Conservation (phyloP, 2,329 filamentous ascomycete species). For the Teratosphaeria destructans region DNA sequence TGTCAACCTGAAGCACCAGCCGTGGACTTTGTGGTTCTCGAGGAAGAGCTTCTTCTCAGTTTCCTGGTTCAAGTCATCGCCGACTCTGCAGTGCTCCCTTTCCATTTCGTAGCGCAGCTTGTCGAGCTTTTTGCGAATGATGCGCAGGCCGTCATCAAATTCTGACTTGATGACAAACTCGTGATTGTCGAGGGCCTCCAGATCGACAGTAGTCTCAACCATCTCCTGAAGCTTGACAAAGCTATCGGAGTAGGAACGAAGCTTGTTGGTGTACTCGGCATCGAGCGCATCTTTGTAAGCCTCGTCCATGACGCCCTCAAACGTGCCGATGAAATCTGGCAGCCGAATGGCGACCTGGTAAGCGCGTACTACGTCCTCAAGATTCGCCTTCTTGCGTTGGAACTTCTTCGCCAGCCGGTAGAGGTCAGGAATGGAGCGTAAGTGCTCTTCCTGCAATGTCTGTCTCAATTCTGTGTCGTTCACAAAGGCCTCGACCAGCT, state of each 20-base stretch:
- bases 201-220: constrained; percentile 95
- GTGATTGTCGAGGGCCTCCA: constrained; percentile 89
- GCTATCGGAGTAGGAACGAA: constrained; percentile 62
- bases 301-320: constrained; percentile 94
- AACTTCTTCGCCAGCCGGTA: constrained; percentile 92
- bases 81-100: constrained; percentile 64
- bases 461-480: constrained; percentile 87
- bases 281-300: constrained; percentile 81
- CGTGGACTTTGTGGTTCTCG: constrained; percentile 90
- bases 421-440: constrained; percentile 85
- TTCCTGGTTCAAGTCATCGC: constrained; percentile 76
- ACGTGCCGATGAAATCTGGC: constrained; percentile 76
- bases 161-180: constrained; percentile 99
- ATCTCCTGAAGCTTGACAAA: constrained; percentile 86
- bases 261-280: constrained; percentile 72
- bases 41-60: constrained; percentile 98
- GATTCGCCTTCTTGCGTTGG: constrained; percentile 76
- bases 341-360: constrained; percentile 92
- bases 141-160: constrained; percentile 78
- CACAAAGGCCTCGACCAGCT: constrained; percentile 90
- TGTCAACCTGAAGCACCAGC: constrained; percentile 92
- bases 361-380: constrained; percentile 90
- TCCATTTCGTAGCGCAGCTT: constrained; percentile 74
- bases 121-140: constrained; percentile 87
- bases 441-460: constrained; percentile 92